Evolutionary conservation across 305 asterid species (phyloP).

Genomic region (Rubia peregrina): DNA sequence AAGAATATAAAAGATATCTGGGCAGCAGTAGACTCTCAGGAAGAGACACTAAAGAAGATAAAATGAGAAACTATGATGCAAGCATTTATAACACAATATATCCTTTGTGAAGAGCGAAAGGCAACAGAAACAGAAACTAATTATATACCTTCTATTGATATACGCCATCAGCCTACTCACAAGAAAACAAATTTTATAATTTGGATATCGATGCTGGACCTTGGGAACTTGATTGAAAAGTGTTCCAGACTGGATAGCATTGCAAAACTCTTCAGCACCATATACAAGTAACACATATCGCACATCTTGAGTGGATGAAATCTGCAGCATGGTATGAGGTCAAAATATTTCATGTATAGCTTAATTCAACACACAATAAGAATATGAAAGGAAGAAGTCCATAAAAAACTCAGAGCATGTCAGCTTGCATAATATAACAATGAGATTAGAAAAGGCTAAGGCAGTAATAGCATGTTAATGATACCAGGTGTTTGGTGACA

Average conservation of each 20-base stretch:
- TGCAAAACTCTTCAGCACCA: constrained; percentile 90
- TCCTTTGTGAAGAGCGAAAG: not conserved
- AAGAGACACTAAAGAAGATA: not conserved
- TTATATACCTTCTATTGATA: constrained; percentile 64
- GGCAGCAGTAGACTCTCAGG: not conserved
- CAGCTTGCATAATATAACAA: not conserved
- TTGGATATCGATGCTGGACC: constrained; percentile 60
- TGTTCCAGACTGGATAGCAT: constrained; percentile 44
- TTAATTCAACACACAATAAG: not conserved
- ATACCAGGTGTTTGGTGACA: not conserved
- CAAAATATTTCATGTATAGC: constrained; percentile 6
- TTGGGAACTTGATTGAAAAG: constrained; percentile 48
- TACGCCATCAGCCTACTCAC: constrained; percentile 79
- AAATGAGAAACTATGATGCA: not conserved
- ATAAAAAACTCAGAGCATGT: constrained; percentile 1
- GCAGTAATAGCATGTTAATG: not conserved
- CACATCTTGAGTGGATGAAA: constrained; percentile 39
- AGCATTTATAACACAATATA: not conserved
- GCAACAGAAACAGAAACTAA: constrained; percentile 16
- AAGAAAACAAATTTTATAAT: constrained; percentile 65
- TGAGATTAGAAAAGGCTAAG: not conserved
- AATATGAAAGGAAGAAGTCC: not conserved
- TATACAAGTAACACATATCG: constrained; percentile 58
- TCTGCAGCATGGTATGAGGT: constrained; percentile 38
- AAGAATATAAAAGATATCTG: not conserved